Conservation (phyloP, 352 stramenopile genomes). For the Halophytophthora polymorphica region DNA sequence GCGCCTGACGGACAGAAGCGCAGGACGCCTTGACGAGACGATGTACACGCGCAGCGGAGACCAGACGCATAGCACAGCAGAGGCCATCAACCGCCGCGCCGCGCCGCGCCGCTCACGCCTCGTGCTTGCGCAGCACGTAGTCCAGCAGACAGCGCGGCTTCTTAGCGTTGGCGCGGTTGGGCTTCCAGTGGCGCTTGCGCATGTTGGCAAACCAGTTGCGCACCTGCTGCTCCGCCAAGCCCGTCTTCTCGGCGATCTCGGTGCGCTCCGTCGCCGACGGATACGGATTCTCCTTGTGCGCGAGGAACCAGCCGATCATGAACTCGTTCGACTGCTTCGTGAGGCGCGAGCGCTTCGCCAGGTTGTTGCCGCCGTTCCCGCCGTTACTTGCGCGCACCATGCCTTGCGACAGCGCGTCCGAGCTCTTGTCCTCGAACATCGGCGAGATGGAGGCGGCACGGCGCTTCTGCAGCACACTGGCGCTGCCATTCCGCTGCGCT, state of each 20-base stretch:
- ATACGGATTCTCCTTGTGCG: constrained; percentile 84
- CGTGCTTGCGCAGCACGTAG: constrained; percentile 65
- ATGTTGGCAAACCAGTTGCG: constrained; percentile 90
- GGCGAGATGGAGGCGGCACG: constrained; percentile 25
- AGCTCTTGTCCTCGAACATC: constrained; percentile 31
- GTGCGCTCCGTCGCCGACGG: constrained; percentile 58
- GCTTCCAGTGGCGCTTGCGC: constrained; percentile 87
- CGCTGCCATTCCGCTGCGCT: constrained; percentile 3
- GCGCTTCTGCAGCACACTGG: constrained; percentile 22
- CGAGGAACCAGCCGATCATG: constrained; percentile 82
- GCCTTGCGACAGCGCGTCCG: constrained; percentile 31
- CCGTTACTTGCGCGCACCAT: constrained; percentile 35
- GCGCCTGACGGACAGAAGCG: no score
- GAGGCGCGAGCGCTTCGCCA: constrained; percentile 52
- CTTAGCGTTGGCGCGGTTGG: constrained; percentile 59
- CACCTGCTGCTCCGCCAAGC: constrained; percentile 77
- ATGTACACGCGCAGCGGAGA: background rate
- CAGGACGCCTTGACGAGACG: background rate
- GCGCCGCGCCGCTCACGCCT: constrained; percentile 18
- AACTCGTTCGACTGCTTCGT: constrained; percentile 81
- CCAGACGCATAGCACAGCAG: background rate
- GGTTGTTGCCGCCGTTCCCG: constrained; percentile 2
- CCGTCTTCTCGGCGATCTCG: constrained; percentile 66
- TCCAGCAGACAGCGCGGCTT: constrained; percentile 79
- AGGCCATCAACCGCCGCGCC: background rate